These are phyloP conservation scores for Xerocomellus amylosporus DNA, from an alignment of 768 basidiomycete species.

Conservation along the genomic window DNA sequence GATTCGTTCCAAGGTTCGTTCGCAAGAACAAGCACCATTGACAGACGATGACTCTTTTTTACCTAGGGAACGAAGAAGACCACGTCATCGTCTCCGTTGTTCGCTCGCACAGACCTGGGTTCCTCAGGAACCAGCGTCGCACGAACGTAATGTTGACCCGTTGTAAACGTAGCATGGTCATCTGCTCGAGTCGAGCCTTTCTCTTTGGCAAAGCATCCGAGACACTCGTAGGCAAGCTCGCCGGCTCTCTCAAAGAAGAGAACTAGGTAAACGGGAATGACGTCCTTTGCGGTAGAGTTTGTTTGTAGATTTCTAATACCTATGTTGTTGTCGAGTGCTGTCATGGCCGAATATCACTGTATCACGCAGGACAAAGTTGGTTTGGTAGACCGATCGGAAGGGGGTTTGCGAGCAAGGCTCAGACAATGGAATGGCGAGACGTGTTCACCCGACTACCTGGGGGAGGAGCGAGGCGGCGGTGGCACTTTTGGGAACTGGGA, in stretches of 20 bases:
- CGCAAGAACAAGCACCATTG: background rate
- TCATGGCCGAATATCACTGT: background rate
- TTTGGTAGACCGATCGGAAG: background rate
- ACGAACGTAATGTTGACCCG: conserved; percentile 86
- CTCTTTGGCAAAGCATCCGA: conserved; percentile 13
- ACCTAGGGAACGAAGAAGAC: conserved; percentile 75
- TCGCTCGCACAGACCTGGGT: conserved; percentile 57
- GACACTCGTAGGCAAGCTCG: conserved; percentile 29
- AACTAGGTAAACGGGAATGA: conserved; percentile 20
- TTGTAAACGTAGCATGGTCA: conserved; percentile 71
- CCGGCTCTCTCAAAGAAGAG: background rate
- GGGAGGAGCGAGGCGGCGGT: background rate
- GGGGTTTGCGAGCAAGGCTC: background rate
- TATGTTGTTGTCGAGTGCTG: background rate
- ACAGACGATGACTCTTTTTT: conserved; percentile 11
- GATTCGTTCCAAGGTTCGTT: conserved; percentile 75
- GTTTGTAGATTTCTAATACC: background rate
- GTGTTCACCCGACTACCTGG: background rate
- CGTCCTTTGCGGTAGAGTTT: background rate
- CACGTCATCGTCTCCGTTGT: conserved; percentile 71
- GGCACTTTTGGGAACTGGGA: background rate
- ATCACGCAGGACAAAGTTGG: background rate
- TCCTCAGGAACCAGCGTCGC: conserved; percentile 57
- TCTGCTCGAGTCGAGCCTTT: conserved; percentile 49
- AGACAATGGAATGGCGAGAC: no score